Evolutionary conservation across 345 rosid genomes (phyloP).

Genomic region (Excoecaria cochinchinensis): DNA sequence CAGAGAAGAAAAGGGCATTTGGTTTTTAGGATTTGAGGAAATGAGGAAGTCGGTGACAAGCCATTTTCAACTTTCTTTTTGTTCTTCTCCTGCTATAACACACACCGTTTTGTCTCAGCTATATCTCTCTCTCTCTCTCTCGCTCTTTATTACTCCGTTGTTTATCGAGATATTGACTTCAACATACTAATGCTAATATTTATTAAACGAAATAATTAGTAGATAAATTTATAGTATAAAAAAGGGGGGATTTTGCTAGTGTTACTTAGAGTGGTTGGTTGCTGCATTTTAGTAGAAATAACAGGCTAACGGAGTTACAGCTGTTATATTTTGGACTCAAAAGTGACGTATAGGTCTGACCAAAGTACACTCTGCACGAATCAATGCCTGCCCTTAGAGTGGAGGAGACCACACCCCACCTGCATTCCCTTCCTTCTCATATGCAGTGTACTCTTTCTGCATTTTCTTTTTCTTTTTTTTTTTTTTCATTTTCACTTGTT

Average conservation of each 20-base stretch:
- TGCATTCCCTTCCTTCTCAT: too few species aligned
- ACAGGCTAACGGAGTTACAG: not conserved
- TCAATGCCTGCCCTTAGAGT: not conserved
- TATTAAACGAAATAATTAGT: too few species aligned
- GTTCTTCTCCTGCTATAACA: constrained; percentile 19
- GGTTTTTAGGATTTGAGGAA: constrained; percentile 10
- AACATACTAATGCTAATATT: too few species aligned
- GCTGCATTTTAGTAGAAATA: too few species aligned
- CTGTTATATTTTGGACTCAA: not conserved
- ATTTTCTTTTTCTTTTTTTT: too few species aligned
- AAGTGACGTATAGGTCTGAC: constrained; percentile 3
- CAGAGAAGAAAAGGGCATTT: not conserved
- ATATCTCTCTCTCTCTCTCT: not conserved
- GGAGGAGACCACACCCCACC: not conserved
- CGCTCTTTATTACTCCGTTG: not conserved
- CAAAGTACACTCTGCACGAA: not conserved
- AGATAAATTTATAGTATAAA: too few species aligned
- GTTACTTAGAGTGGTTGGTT: too few species aligned
- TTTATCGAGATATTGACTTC: too few species aligned
- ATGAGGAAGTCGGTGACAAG: constrained; percentile 38
- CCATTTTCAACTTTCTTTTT: constrained; percentile 37
- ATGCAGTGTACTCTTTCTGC: too few species aligned
- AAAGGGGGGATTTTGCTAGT: not conserved
- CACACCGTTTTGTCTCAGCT: constrained; percentile 41
- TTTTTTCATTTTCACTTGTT: too few species aligned